Evolutionary conservation across 192 early-diverging fungal genomes (phyloP).

Genomic region (Linderina pennispora): DNA sequence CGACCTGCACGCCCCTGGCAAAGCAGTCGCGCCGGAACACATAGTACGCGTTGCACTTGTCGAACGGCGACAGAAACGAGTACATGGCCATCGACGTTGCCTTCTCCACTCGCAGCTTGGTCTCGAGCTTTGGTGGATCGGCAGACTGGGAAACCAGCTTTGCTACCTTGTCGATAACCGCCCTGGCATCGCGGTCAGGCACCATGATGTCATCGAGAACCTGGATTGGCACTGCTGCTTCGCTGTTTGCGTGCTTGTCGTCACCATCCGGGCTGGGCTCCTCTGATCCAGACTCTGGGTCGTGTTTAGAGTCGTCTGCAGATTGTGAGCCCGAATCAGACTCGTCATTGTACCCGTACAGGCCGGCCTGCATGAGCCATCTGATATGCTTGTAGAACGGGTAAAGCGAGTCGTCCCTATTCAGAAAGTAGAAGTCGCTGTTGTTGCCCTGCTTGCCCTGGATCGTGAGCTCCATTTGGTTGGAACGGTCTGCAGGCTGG

Average conservation of each 20-base stretch:
- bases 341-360: constrained; percentile 44
- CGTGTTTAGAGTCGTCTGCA: no score
- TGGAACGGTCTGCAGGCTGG: constrained; percentile 40
- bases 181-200: constrained; percentile 7
- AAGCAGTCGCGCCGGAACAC: constrained; percentile 27
- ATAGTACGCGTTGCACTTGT: constrained; percentile 12
- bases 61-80: constrained; percentile 20
- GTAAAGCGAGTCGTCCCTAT: constrained; percentile 50
- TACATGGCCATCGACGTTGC: constrained; percentile 9
- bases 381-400: constrained; percentile 66
- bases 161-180: constrained; percentile 21
- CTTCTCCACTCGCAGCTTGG: constrained; percentile 19
- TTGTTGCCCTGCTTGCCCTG: constrained; percentile 71
- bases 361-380: constrained; percentile 54
- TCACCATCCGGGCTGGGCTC: background rate
- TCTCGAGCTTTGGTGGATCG: constrained; percentile 8
- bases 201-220: constrained; percentile 6
- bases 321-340: constrained; percentile 14
- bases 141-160: constrained; percentile 16
- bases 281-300: constrained; percentile 1
- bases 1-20: constrained; percentile 1
- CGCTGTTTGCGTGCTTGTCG: background rate
- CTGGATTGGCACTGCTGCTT: background rate
- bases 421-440: constrained; percentile 65
- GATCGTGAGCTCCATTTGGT: constrained; percentile 61